phyloP scores from a whole-genome alignment of 345 rosid species.

The Citrus trifoliata region DNA sequence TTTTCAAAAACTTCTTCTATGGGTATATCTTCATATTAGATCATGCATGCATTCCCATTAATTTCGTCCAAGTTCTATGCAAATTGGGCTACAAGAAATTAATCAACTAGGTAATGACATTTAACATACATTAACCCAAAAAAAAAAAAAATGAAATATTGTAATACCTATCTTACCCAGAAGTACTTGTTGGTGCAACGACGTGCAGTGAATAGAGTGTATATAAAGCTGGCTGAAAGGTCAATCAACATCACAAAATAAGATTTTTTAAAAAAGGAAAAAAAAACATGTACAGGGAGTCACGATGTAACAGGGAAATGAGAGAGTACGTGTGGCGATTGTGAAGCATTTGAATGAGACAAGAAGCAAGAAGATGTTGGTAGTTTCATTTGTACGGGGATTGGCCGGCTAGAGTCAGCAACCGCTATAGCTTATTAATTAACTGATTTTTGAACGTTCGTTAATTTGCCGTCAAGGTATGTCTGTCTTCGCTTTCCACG shows the following conservation, averaged over 20 bases:
- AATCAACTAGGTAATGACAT: background rate
- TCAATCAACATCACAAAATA: background rate
- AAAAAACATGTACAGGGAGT: too few species aligned
- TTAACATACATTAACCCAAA: background rate
- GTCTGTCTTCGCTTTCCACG: background rate
- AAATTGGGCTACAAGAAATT: background rate
- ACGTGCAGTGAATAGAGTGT: background rate
- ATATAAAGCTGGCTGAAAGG: background rate
- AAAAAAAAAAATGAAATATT: background rate
- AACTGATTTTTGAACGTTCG: background rate
- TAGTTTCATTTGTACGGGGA: background rate
- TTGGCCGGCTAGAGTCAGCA: conserved; percentile 2
- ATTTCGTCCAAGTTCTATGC: background rate
- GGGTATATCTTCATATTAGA: conserved; percentile 36
- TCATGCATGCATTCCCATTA: background rate
- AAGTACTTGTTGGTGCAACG: background rate
- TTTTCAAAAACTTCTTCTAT: conserved; percentile 51
- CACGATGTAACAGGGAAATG: too few species aligned
- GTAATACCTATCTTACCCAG: too few species aligned
- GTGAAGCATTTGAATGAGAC: background rate
- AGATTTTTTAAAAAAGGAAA: too few species aligned
- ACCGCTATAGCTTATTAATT: background rate
- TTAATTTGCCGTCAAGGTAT: background rate
- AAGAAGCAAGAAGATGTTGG: background rate
- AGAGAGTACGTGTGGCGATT: background rate